phyloP scores from a whole-genome alignment of 2,329 filamentous ascomycete species.

The Calonectria ilicicola region DNA sequence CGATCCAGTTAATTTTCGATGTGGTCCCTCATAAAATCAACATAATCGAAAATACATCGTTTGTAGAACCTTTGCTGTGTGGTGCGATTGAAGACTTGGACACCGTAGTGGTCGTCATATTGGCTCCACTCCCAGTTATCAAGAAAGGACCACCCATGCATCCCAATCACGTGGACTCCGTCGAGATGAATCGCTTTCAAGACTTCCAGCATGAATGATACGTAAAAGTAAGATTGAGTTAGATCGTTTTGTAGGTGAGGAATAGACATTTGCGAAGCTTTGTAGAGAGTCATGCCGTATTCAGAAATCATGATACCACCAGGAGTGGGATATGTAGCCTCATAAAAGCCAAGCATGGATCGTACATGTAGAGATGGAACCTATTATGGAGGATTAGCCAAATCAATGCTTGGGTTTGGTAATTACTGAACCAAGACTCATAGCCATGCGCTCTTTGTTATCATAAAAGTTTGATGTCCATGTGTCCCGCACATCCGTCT shows the following conservation, averaged over 20 bases:
- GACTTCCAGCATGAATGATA: neutral
- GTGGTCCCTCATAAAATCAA: neutral
- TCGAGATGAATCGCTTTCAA: neutral
- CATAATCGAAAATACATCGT: neutral
- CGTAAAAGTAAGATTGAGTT: neutral
- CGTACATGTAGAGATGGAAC: neutral
- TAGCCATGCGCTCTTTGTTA: neutral
- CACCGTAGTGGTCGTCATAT: neutral
- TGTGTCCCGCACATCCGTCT: neutral
- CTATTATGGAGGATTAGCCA: neutral
- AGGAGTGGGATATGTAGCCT: neutral
- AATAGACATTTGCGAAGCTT: neutral
- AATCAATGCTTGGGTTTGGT: accelerated
- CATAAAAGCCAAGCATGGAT: neutral
- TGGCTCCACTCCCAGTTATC: conserved; percentile 2
- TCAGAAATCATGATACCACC: neutral
- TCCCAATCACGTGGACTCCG: neutral
- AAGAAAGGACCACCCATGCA: neutral
- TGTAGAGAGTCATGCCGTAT: neutral
- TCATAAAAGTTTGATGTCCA: neutral
- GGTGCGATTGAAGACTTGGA: neutral
- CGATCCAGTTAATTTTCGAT: neutral
- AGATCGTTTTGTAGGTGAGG: neutral
- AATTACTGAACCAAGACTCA: neutral
- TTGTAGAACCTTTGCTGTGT: neutral